Percentiles rank a stretch among this genome's conserved stretches.
Conservation (phyloP, 2,329 filamentous ascomycete genomes). For the Colletotrichum spinosum region DNA sequence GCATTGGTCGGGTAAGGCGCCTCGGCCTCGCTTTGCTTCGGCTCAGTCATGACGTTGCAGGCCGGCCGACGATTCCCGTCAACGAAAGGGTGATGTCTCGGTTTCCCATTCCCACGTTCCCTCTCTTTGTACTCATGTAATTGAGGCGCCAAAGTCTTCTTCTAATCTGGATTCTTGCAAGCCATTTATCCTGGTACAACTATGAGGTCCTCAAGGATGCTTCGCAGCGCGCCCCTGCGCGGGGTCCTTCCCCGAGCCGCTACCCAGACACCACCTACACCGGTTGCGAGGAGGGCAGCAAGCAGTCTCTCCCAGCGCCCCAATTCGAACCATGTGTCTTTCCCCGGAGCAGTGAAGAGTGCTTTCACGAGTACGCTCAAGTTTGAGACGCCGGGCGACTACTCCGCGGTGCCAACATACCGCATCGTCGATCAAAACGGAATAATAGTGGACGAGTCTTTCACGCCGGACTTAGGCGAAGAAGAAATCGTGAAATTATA, state of each 20-base stretch:
- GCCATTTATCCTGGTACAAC: neutral
- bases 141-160: neutral
- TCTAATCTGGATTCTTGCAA: neutral
- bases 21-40: constrained; percentile 44
- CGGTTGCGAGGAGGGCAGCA: constrained; percentile 49
- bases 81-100: constrained; percentile 26
- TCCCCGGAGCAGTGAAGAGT: constrained; percentile 95
- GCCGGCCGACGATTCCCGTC: constrained; percentile 29
- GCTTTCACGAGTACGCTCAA: constrained; percentile 85
- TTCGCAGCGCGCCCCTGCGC: constrained; percentile 45
- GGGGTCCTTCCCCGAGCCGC: constrained; percentile 42
- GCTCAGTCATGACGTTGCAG: constrained; percentile 47
- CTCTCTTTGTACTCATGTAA: neutral
- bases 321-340: constrained; percentile 71
- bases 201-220: constrained; percentile 41
- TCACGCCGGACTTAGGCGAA: constrained; percentile 76
- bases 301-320: constrained; percentile 68
- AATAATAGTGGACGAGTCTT: constrained; percentile 79
- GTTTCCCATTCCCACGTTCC: constrained; percentile 17
- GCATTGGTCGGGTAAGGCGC: neutral
- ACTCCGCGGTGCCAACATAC: constrained; percentile 87
- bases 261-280: constrained; percentile 34
- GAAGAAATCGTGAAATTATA: constrained; percentile 70
- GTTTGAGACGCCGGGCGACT: constrained; percentile 80
- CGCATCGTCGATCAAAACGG: constrained; percentile 92